These are phyloP conservation scores for Cladosporium sp. DNA, from an alignment of 2,329 filamentous ascomycete species.

Conservation along the genomic window DNA sequence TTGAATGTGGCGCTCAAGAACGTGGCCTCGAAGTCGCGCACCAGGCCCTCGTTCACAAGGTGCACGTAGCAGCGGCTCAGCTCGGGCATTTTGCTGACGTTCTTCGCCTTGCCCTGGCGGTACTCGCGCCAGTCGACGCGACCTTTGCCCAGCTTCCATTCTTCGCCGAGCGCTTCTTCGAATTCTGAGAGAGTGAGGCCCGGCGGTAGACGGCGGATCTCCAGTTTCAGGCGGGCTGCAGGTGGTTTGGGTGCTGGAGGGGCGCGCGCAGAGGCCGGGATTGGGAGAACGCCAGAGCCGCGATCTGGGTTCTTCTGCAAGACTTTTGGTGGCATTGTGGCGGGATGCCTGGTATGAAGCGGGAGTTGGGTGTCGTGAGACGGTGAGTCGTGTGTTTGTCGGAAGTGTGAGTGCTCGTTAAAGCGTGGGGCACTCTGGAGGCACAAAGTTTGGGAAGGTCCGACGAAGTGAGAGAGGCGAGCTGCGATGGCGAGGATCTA, in stretches of 20 bases:
- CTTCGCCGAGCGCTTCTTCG: conserved; percentile 63
- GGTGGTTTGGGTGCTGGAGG: conserved; percentile 37
- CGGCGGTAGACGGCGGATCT: conserved; percentile 80
- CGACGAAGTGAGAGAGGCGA: neutral
- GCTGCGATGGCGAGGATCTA: neutral
- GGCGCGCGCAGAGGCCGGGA: conserved; percentile 29
- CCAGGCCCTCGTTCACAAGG: conserved; percentile 65
- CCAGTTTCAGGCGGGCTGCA: conserved; percentile 71
- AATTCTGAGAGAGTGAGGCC: conserved; percentile 80
- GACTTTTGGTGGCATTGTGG: conserved; percentile 30
- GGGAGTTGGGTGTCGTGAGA: neutral
- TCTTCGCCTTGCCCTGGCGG: conserved; percentile 72
- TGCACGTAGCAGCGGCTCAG: conserved; percentile 81
- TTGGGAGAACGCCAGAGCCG: conserved; percentile 25
- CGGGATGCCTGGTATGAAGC: neutral
- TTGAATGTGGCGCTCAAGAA: conserved; percentile 69
- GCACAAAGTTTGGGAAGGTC: neutral
- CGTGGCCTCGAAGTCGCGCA: conserved; percentile 63
- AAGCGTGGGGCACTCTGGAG: conserved; percentile 3
- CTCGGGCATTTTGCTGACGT: conserved; percentile 77
- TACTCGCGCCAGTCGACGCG: conserved; percentile 83
- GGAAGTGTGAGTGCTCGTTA: neutral
- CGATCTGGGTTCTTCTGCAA: conserved; percentile 26
- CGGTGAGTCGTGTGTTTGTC: neutral
- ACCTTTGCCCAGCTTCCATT: conserved; percentile 76